Base-by-base conservation (phyloP, 2,329 filamentous ascomycete species). In the Camptophora hylomeconis region DNA sequence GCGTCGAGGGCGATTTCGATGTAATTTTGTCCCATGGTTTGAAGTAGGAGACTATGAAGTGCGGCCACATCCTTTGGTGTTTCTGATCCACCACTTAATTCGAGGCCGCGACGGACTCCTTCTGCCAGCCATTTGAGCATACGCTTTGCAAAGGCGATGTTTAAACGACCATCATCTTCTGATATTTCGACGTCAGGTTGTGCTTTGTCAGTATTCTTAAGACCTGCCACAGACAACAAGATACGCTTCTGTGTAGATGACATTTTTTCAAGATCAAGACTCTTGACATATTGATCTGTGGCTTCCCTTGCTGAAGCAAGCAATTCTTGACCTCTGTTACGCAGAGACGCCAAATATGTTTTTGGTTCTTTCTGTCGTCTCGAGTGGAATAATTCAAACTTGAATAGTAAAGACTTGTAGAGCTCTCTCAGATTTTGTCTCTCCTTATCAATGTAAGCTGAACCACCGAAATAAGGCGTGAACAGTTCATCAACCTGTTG, bases 51-150 rank as follows among this genome's bases (percentile, higher is more conserved):
- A 49, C 78, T 80, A 18, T 94, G 67, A 14, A 95, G 67, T 36
- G 82, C 75, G 24, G 78, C 80, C 32, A 95, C 82, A 52, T 98
- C 89, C 53, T 92, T 95, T 10, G 89, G 83, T 4, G 84, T 94
- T 44, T 98, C 89, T 33, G 69, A 78, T 28, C 76, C 75, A 14
- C 81, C 78, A 14, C 81, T 84, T n/a, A 98, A 65, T 53, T 98
- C 89, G 7, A 98, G 65, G 0, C 84, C 83, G 39, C 89, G 69
- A 20, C 89, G 80, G 14, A 98, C 87, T 38, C 82, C 84, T 60
- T 98, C 89, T 2, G 89, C 89, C 21, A 98, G 63, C 89, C 89
- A 98, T 50, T 82, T 92, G 36, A 98, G 69, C 86, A 98, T 98
- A 33, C 89, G 72, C 58, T 95, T 95, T n/a, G 86, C 82, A 51